Base-by-base conservation (phyloP, 1,284 basidiomycete species). In the Cryptococcus wingfieldii region DNA sequence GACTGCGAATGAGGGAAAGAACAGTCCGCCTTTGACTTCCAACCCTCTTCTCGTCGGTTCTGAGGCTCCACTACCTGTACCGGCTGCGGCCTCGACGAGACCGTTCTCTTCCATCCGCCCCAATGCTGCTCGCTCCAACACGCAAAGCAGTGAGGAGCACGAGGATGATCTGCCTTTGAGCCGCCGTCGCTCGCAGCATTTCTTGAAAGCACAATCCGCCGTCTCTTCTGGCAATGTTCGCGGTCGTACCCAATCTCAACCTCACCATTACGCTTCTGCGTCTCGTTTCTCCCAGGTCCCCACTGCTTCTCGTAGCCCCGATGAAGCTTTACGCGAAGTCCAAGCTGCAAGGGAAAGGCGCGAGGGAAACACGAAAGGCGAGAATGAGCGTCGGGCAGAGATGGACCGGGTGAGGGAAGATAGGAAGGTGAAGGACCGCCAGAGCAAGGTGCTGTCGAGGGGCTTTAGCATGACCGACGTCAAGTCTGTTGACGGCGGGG, bases 371-470 rank as follows among this genome's bases (percentile, higher is more conserved):
- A 50, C 52, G 10, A 38, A 58, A 7, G 70, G 69, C 19, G 65
- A 66, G 25, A 56, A 61, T 14, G 69, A 70, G 43, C 62, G 66
- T 44, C 54, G 55, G 25, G 69, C 66, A 9, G 65, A 54, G 34
- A 53, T 39, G 14, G 62, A 64, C 37, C 1, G 63, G 64, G 0
- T 68, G 55, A 27, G 61, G 51, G 4, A 50, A 27, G 38, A 50
- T 16, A 38, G 25, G 48, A 19, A 16, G 19, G 19, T 37, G 14
- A 53, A 53, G 27, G 55, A 51, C 41, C 71, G 54, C 0, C 67
- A 66, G 8, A 71, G 51, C 9, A 74, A 59, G 65, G 71, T 72
- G 37, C 57, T 64, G 48, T 74, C 70, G 46, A 23, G 44, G 44
- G 44, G 44, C 19, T n/a, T 46, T 23, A 23, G 19, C 23, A 74